A percentile compares a stretch with the other conserved stretches of the same genome.
Conservation (phyloP, 306 rosid genomes). For the Carpinus fangiana region DNA sequence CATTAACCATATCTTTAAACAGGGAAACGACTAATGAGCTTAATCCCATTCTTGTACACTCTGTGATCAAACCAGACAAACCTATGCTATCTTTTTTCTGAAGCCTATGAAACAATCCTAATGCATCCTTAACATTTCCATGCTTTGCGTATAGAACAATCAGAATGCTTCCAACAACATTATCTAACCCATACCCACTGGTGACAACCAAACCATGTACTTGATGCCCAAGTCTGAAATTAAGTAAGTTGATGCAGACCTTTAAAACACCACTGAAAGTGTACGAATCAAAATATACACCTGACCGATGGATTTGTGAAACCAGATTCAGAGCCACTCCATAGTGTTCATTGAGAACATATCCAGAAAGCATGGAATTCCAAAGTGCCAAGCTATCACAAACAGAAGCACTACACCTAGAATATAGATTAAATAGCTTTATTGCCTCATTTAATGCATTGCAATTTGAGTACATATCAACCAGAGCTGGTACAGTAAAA, state of each 20-base stretch:
- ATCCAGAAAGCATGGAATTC: conserved; percentile 88
- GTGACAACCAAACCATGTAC: conserved; percentile 75
- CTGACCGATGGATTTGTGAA: conserved; percentile 47
- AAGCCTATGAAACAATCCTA: conserved; percentile 62
- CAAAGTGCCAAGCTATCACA: conserved; percentile 57
- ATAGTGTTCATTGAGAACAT: conserved; percentile 45
- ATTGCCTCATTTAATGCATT: conserved; percentile 49
- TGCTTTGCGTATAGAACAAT: conserved; percentile 56
- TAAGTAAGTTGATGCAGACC: conserved; percentile 54
- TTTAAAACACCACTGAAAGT: conserved; percentile 68
- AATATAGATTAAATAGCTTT: conserved; percentile 49
- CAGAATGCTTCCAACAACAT: conserved; percentile 77
- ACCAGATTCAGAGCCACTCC: conserved; percentile 53
- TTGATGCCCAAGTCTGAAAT: conserved; percentile 58
- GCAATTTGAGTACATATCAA: conserved; percentile 84
- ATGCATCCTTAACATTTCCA: conserved; percentile 52
- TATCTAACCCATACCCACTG: conserved; percentile 60
- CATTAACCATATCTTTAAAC: conserved; percentile 55
- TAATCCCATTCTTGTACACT: conserved; percentile 64
- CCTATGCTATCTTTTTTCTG: conserved; percentile 66
- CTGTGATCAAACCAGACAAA: conserved; percentile 83
- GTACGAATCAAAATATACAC: conserved; percentile 59
- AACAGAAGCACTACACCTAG: conserved; percentile 27
- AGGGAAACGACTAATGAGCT: conserved; percentile 53
- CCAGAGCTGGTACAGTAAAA: conserved; percentile 67